Base-by-base conservation (phyloP, 495 filamentous ascomycete species). In the Evernia prunastri region DNA sequence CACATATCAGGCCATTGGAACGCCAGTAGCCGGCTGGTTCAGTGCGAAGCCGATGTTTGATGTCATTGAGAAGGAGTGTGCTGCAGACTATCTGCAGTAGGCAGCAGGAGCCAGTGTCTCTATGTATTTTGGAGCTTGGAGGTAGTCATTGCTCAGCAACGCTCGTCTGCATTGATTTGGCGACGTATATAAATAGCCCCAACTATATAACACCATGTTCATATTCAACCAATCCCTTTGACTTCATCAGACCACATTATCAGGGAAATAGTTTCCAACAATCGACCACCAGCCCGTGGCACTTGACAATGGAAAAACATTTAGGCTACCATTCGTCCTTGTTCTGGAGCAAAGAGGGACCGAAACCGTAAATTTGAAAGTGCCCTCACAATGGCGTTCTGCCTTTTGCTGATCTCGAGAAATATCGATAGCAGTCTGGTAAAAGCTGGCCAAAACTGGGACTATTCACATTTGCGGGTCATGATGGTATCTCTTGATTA, bases 31-130 rank as follows among this genome's bases (percentile, higher is more conserved):
- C 1, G 88, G 89, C 0, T 90, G 83, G 81, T 91, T 91, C 65
- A 85, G 81, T 68, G 87, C 86, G 23, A 84, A 84, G 74, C 86
- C 89, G n/a, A 61, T 86, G 67, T 91, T 91, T 76, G 87, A 91
- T 75, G 72, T 89, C 47, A 85, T 89, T 63, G 83, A 86, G 45
- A 79, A 80, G 63, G 86, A 89, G 74, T 85, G 82, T 43, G 75
- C 76, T 61, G 82, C 81, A n/a, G 78, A 79, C 12, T 86, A 86
- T 72, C 68, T 86, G 68, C 67, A 80, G 42, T 85, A 74, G 67
- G 58, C 25, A 27, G 17, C 27, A 33, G 4, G n/a, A 10, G 2
- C 18, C 27, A 33, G 4, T 12, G 29, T 33, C 27, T 54, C 5
- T 11, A 23, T 11, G 12, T n/a, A n/a, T n/a, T n/a, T n/a, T n/a